Evolutionary conservation across 805 yeast species (phyloP), one percentile per base, ranked within the genome.

Genomic region (Candida tallmaniae): DNA sequence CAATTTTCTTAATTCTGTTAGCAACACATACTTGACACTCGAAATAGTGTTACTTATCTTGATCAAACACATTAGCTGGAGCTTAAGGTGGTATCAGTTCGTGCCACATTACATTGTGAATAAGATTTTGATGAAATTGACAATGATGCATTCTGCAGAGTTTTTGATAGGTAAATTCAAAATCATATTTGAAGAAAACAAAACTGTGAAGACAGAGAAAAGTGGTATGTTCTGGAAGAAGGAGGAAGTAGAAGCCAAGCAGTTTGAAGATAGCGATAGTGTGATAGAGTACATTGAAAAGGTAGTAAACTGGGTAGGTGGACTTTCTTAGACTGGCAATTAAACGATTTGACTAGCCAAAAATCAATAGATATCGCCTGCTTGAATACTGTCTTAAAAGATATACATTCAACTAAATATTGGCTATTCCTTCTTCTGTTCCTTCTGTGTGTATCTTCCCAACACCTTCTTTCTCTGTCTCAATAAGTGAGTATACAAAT

Each of bases 401-500:
- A 24, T 24, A 24, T 7, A 7, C 14, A 7, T 8, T 8, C 6
- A 24, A 11, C 7, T 14, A 24, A 24, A 11, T 14, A 8, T 24
- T 24, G 27, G 12, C n/a, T 7, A n/a, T 22, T 15, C 11, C 34
- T 31, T 24, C 25, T 31, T 25, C 6, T 23, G 17, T 14, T 35
- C 31, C 24, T 24, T 29, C 12, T 25, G 31, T 3, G 10, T 25
- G 14, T 29, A 38, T 25, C 36, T 53, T 35, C 71, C 78, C 70
- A 81, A 66, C 4, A 80, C 87, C 67, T 86, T 85, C 56, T 68
- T 70, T 63, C 98, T 80, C 66, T 90, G 97, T 45, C 70, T 75
- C 51, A 90, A 68, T 96, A 93, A 89, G 56, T 93, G 89, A 10
- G 83, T 70, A 64, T 78, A 93, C 50, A 93, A 66, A 48, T 80